Conservation (phyloP, 179 eudicot genomes). For the Beta lomatogona region DNA sequence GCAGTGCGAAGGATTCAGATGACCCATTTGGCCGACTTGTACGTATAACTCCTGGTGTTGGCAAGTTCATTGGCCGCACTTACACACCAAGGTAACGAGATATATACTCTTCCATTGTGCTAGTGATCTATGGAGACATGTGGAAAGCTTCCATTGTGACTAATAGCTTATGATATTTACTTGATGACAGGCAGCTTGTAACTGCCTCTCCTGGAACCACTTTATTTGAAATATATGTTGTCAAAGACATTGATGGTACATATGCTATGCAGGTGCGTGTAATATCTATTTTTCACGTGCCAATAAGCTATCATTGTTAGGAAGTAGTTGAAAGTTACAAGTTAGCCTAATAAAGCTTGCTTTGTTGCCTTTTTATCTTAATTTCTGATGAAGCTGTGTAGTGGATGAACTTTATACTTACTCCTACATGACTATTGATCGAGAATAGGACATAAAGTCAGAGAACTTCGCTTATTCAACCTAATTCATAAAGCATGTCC, state of each 20-base stretch:
- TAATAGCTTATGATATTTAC: conserved; percentile 16
- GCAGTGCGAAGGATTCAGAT: conserved; percentile 78
- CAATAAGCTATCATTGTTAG: background rate
- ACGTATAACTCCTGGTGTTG: conserved; percentile 83
- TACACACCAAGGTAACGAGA: conserved; percentile 76
- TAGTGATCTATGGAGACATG: conserved; percentile 1
- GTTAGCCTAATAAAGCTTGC: too few species aligned
- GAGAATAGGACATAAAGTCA: background rate
- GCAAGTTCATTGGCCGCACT: conserved; percentile 82
- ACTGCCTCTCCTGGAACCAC: conserved; percentile 89
- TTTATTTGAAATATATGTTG: conserved; percentile 86
- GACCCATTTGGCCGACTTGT: conserved; percentile 91
- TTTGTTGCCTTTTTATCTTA: too few species aligned
- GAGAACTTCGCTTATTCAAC: background rate
- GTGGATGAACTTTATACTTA: too few species aligned
- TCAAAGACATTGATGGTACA: conserved; percentile 60
- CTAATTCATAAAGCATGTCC: background rate
- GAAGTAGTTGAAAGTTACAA: too few species aligned
- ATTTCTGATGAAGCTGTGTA: too few species aligned
- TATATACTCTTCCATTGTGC: conserved; percentile 11
- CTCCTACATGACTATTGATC: too few species aligned
- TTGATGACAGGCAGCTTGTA: conserved; percentile 72
- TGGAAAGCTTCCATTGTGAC: conserved; percentile 13
- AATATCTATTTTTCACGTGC: background rate
- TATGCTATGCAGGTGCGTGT: conserved; percentile 75